Base-by-base conservation (phyloP, 345 rosid species). In the Tarenaya hassleriana region DNA sequence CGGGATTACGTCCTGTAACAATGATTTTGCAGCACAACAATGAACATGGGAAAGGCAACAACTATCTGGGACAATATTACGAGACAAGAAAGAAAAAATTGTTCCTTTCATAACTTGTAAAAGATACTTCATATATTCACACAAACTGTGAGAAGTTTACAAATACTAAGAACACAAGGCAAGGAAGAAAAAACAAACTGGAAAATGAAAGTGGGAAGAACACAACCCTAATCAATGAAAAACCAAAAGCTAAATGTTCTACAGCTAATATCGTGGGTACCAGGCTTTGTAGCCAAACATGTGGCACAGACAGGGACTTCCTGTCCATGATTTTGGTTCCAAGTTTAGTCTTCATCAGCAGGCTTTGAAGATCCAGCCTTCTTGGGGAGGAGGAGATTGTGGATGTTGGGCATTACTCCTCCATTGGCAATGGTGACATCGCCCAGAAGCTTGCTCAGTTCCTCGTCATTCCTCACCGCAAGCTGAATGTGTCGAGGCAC, bases 401-500 rank as follows among this genome's bases (percentile, higher is more conserved):
- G 97, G 69, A 89, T 89, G 71, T 89, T 89, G 0, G 95, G 95
- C 95, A 89, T 86, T 53, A 90, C 97, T 40, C 95, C 97, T 4
- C 97, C 97, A 7, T 90, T 90, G 2, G 97, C 94, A 42, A 86
- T 90, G 0, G 97, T 90, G 3, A 86, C 97, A 39, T 90, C 97
- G 16, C 97, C 97, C 0, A 90, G 84, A 12, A 86, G 88, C 74
- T 90, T 90, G 79, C 97, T 86, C n/a, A 90, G 75, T 50, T 90
- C 97, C 68, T 90, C 97, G 3, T 90, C 96, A 0, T 86, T 90
- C 67, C 96, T 82, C 34, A 90, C 96, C 0, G 95, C 96, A 0
- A 86, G 74, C 60, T 86, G 96, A 15, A 90, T 86, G 68, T 90
- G 95, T 18, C 97, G 94, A 1, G 97, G 97, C 1, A 86, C 97